Base-by-base conservation (phyloP, 2,329 filamentous ascomycete species). In the Microdochium paspali region DNA sequence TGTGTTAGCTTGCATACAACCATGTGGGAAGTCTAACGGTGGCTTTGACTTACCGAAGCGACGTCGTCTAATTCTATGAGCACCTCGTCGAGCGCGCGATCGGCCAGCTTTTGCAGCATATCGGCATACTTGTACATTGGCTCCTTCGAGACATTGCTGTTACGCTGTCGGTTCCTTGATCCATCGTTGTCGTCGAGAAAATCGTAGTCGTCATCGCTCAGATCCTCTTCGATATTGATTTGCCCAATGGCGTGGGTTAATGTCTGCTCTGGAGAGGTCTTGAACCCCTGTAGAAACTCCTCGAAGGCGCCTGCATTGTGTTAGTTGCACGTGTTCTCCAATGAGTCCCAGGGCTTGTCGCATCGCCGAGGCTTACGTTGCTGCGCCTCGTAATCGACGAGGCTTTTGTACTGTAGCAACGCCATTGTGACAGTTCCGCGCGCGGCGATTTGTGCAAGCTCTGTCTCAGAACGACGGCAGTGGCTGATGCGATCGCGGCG, bases 11-110 rank as follows among this genome's bases (percentile, higher is more conserved):
- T n/a, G n/a, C n/a, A n/a, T n/a, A n/a, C n/a, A n/a, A n/a, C n/a
- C n/a, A n/a, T n/a, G n/a, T n/a, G n/a, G n/a, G n/a, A n/a, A n/a
- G n/a, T n/a, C n/a, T 20, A 40, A 31, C 44, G 35, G 31, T 45
- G 10, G 5, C 30, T n/a, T 39, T 5, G n/a, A 24, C 77, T 61
- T 74, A 90, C 87, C 59, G 77, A 72, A 45, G 82, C 79, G 50
- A 98, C 60, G 61, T 98, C 94, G 64, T 97, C 90, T 51, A 98
- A 70, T 56, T 97, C 90, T 60, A 98, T 84, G 47, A 86, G 71
- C 46, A 97, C 77, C 62, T 95, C 86, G 53, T 86, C 79, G 49
- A 78, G 73, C 54, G 81, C 76, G 54, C 93, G 80, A 62, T 98
- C 85, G 49, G 91, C 85, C 12, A 98, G 77, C 58, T 91, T 80